These are phyloP conservation scores for Paraphoma sp. DNA, from an alignment of 2,329 filamentous ascomycete genomes.

Conservation along the genomic window DNA sequence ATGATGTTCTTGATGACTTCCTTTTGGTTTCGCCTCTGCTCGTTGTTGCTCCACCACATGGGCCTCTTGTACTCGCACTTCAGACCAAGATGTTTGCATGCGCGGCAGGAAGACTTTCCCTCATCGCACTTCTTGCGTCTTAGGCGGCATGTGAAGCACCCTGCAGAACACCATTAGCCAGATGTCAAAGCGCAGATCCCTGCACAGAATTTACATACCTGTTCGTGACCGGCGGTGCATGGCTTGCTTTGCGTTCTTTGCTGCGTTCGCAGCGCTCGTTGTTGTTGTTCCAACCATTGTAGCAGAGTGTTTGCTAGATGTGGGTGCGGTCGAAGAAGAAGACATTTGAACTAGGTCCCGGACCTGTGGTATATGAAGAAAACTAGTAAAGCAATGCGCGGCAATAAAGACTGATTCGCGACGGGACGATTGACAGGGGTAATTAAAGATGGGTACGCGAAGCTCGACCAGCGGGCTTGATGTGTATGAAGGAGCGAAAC, in stretches of 20 bases:
- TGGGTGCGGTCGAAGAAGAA: slow-evolving; percentile 54
- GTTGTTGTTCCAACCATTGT: slow-evolving; percentile 59
- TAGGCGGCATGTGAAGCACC: slow-evolving; percentile 72
- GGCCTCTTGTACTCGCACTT: slow-evolving; percentile 96
- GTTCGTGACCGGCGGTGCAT: slow-evolving; percentile 94
- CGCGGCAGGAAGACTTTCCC: slow-evolving; percentile 67
- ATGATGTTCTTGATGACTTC: slow-evolving; percentile 97
- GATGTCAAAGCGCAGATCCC: slow-evolving; percentile 43
- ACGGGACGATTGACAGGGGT: slow-evolving; percentile 51
- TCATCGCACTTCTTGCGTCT: slow-evolving; percentile 76
- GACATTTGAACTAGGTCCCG: slow-evolving; percentile 51
- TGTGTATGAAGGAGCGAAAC: slow-evolving; percentile 47
- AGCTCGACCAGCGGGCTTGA: slow-evolving; percentile 58
- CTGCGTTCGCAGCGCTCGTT: slow-evolving; percentile 57
- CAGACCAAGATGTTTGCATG: slow-evolving; percentile 76
- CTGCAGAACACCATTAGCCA: slow-evolving; percentile 53
- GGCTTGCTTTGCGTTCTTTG: slow-evolving; percentile 71
- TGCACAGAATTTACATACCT: slow-evolving; percentile 68
- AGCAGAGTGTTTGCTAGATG: slow-evolving; percentile 50
- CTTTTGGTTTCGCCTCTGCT: slow-evolving; percentile 84
- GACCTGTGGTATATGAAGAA: slow-evolving; percentile 48
- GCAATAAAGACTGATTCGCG: slow-evolving; percentile 50
- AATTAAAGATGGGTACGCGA: slow-evolving; percentile 56
- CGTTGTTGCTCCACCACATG: slow-evolving; percentile 96
- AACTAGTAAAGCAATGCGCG: slow-evolving; percentile 48